Conservation (phyloP, 805 yeast species). For the Hemisphaericaspora nanyangensis region DNA sequence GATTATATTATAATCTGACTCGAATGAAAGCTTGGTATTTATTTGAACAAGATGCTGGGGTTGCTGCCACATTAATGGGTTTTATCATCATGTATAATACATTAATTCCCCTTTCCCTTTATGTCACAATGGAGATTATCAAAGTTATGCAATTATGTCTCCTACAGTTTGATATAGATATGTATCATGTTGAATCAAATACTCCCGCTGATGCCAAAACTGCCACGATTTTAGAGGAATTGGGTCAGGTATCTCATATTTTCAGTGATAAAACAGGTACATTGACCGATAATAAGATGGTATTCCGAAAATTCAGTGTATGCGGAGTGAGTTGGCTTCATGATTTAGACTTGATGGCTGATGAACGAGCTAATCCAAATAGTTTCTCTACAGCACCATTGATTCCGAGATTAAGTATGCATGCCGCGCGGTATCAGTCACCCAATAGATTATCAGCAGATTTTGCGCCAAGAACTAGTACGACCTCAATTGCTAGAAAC, state of each 20-base stretch:
- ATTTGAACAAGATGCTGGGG: slow-evolving; percentile 67
- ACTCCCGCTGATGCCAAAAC: slow-evolving; percentile 95
- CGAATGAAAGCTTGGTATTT: slow-evolving; percentile 67
- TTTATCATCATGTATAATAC: slow-evolving; percentile 97
- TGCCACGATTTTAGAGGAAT: slow-evolving; percentile 90
- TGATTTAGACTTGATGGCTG: slow-evolving; percentile 49
- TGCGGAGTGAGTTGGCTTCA: slow-evolving; percentile 91
- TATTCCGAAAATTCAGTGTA: slow-evolving; percentile 82
- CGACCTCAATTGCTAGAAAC: slow-evolving; percentile 30
- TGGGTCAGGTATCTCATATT: slow-evolving; percentile 93
- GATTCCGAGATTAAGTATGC: slow-evolving; percentile 5
- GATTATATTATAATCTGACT: slow-evolving; percentile 42
- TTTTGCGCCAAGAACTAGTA: slow-evolving; percentile 19
- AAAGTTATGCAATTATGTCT: slow-evolving; percentile 81
- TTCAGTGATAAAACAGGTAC: slow-evolving; percentile 98
- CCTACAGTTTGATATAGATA: slow-evolving; percentile 87
- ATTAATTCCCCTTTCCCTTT: slow-evolving; percentile 87
- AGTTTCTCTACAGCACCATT: slow-evolving; percentile 5
- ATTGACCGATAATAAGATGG: slow-evolving; percentile 89
- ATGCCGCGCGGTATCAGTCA: background rate
- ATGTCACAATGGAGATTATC: slow-evolving; percentile 94
- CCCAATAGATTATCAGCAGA: slow-evolving; percentile 3
- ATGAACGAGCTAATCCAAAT: slow-evolving; percentile 8
- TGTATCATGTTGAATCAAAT: slow-evolving; percentile 80
- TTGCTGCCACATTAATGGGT: slow-evolving; percentile 89